Evolutionary conservation across 164 flowering plant genomes (phyloP).

Genomic region (Berberis vulgaris): DNA sequence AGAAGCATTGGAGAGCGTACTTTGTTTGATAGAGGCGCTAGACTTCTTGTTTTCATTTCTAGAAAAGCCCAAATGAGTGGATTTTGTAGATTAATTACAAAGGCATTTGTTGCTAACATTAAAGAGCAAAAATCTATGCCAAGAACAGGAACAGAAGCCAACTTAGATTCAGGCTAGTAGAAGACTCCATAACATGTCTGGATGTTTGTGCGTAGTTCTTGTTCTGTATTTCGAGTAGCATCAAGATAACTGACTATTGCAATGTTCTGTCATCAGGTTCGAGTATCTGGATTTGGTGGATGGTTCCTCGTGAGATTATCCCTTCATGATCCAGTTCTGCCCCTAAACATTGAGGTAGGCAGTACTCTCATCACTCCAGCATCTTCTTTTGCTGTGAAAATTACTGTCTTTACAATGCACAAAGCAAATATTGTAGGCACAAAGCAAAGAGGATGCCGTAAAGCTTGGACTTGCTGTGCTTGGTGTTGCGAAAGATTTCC

Average conservation of each 20-base stretch:
- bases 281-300: constrained; percentile 88
- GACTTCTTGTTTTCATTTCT: too few species aligned
- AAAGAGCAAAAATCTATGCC: too few species aligned
- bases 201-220: not conserved
- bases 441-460: constrained; percentile 62
- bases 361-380: not conserved
- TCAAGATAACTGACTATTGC: not conserved
- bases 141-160: too few species aligned
- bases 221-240: not conserved
- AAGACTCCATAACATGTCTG: too few species aligned
- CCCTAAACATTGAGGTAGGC: constrained; percentile 88
- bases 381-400: not conserved
- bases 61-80: too few species aligned
- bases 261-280: constrained; percentile 34
- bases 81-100: too few species aligned
- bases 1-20: too few species aligned
- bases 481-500: constrained; percentile 59
- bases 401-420: constrained; percentile 1
- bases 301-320: constrained; percentile 97
- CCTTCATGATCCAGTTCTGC: constrained; percentile 96
- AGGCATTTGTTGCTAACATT: too few species aligned
- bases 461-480: constrained; percentile 73
- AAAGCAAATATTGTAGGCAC: constrained; percentile 41
- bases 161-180: too few species aligned
- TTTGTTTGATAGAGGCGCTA: too few species aligned